Evolutionary conservation across 345 rosid genomes (phyloP).

Genomic region (Noccaea caerulescens): DNA sequence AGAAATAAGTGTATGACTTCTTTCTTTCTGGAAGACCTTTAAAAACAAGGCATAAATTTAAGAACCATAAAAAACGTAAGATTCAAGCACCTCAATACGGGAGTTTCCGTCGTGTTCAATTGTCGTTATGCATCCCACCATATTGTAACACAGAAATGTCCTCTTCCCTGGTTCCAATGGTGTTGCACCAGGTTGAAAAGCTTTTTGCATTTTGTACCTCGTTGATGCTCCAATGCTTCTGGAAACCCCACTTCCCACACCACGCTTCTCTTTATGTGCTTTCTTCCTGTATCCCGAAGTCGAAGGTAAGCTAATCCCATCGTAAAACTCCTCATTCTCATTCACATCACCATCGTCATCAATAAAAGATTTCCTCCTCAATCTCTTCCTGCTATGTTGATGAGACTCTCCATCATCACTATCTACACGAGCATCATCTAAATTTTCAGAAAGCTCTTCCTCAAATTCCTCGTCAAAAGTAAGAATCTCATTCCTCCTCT

Average conservation of each 20-base stretch:
- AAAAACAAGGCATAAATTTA: background rate
- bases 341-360: slow-evolving; percentile 52
- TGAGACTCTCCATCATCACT: slow-evolving; percentile 61
- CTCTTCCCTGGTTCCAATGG: slow-evolving; percentile 74
- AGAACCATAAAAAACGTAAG: slow-evolving; percentile 10
- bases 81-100: slow-evolving; percentile 78
- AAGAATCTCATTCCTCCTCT: slow-evolving; percentile 72
- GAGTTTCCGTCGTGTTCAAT: slow-evolving; percentile 86
- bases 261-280: slow-evolving; percentile 49
- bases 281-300: slow-evolving; percentile 51
- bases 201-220: slow-evolving; percentile 75
- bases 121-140: slow-evolving; percentile 90
- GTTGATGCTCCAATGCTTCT: slow-evolving; percentile 44
- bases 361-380: slow-evolving; percentile 55
- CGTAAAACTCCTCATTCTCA: slow-evolving; percentile 57
- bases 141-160: slow-evolving; percentile 87
- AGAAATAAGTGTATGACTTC: slow-evolving; percentile 7
- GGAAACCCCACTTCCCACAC: slow-evolving; percentile 47
- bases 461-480: slow-evolving; percentile 71
- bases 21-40: background rate
- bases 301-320: slow-evolving; percentile 51
- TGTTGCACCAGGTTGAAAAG: slow-evolving; percentile 95
- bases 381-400: slow-evolving; percentile 67
- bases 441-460: slow-evolving; percentile 54
- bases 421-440: slow-evolving; percentile 68